Conservation (phyloP, 1,139 yeast genomes). For the Candida sp. region DNA sequence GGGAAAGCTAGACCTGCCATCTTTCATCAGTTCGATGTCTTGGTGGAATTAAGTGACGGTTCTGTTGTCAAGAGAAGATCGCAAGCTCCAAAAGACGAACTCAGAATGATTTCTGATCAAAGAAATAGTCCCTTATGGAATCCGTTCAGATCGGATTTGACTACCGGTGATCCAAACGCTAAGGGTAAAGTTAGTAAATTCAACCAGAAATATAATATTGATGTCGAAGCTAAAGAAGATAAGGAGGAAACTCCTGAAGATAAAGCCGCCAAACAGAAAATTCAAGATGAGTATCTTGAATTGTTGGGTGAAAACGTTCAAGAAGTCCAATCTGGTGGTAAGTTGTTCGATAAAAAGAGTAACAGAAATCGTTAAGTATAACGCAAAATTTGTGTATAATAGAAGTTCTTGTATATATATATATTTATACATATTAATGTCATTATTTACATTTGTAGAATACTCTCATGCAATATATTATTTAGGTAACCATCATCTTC, state of each 20-base stretch:
- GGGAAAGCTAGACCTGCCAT: slow-evolving; percentile 94
- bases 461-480: neutral
- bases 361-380: slow-evolving; percentile 25
- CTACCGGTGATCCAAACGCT: slow-evolving; percentile 73
- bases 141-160: slow-evolving; percentile 75
- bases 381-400: neutral
- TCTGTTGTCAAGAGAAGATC: slow-evolving; percentile 81
- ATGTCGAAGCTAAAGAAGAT: slow-evolving; percentile 13
- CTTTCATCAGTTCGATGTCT: slow-evolving; percentile 83
- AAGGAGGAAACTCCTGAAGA: slow-evolving; percentile 12
- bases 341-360: slow-evolving; percentile 51
- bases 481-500: neutral
- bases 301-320: slow-evolving; percentile 61
- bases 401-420: slow-evolving; percentile 10
- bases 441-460: neutral
- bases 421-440: slow-evolving; percentile 6
- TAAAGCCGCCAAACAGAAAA: slow-evolving; percentile 6
- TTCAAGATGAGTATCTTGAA: slow-evolving; percentile 50
- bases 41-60: slow-evolving; percentile 90
- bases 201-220: slow-evolving; percentile 68
- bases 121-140: slow-evolving; percentile 87
- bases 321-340: slow-evolving; percentile 63
- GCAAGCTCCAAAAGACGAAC: slow-evolving; percentile 84
- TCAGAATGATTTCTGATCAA: slow-evolving; percentile 85
- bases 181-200: slow-evolving; percentile 85